Conservation (phyloP, 1,139 yeast genomes). For the Nakaseomyces bracarensis region DNA sequence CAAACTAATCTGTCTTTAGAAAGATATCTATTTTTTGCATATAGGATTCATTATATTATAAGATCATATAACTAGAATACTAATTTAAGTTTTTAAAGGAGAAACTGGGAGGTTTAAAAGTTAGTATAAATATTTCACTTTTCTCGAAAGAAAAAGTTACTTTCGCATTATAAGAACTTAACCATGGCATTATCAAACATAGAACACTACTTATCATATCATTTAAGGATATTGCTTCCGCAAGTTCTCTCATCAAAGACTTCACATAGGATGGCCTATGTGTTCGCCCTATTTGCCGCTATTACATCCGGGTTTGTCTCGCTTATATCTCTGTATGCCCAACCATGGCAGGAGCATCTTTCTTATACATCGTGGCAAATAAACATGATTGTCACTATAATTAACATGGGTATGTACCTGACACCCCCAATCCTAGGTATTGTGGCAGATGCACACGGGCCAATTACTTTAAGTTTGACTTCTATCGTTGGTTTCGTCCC, state of each 20-base stretch:
- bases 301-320: conserved; percentile 75
- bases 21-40: too few species aligned
- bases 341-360: conserved; percentile 51
- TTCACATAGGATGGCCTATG: conserved; percentile 34
- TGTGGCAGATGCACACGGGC: conserved; percentile 78
- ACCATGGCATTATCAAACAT: conserved; percentile 24
- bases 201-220: conserved; percentile 36
- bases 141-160: too few species aligned
- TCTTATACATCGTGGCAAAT: conserved; percentile 63
- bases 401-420: conserved; percentile 76
- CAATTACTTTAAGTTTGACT: conserved; percentile 58
- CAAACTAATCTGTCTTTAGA: too few species aligned
- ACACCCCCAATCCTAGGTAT: conserved; percentile 79
- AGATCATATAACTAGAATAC: too few species aligned
- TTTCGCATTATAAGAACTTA: neutral
- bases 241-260: conserved; percentile 24
- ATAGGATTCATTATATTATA: too few species aligned
- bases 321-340: conserved; percentile 70
- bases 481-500: conserved; percentile 64
- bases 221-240: conserved; percentile 32
- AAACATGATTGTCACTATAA: conserved; percentile 67
- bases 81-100: too few species aligned
- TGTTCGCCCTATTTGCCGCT: conserved; percentile 44
- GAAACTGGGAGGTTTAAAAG: too few species aligned
- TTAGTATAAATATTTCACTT: too few species aligned